Evolutionary conservation across 2,329 filamentous ascomycete genomes (phyloP).

Genomic region (Fusarium aywerte): DNA sequence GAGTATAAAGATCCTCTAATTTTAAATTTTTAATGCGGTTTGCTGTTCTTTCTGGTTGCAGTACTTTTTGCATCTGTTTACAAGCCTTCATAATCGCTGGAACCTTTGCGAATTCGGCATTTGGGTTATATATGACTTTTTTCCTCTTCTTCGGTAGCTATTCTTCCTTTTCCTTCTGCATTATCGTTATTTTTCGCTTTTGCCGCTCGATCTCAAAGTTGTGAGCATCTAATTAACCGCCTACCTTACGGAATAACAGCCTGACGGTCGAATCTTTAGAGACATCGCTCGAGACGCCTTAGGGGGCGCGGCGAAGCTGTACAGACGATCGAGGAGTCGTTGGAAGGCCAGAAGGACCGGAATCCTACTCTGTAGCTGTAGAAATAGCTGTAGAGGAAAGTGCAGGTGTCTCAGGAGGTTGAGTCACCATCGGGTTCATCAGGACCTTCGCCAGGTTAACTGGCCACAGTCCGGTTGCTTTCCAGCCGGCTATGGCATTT

Average conservation of each 20-base stretch:
- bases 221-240: not conserved
- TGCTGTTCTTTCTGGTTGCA: not conserved
- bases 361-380: not conserved
- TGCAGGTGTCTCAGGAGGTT: not conserved
- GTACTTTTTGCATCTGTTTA: not conserved
- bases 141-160: no score
- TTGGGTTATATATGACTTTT: not conserved
- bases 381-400: not conserved
- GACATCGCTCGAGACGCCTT: no score
- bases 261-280: not conserved
- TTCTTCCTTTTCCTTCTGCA: not conserved
- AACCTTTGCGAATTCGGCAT: not conserved
- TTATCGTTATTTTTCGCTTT: not conserved
- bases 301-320: not conserved
- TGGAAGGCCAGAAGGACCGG: rapidly evolving
- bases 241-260: not conserved
- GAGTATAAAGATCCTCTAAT: not conserved
- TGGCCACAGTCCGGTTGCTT: not conserved
- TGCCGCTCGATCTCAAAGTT: rapidly evolving
- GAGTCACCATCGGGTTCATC: not conserved
- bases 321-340: not conserved
- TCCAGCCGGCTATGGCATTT: rapidly evolving
- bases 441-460: not conserved
- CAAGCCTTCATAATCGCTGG: not conserved
- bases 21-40: not conserved